Percentiles rank a stretch among this genome's conserved stretches.
These are phyloP conservation scores for Sherardia arvensis DNA, from an alignment of 257 asterid genomes.

Conservation along the genomic window DNA sequence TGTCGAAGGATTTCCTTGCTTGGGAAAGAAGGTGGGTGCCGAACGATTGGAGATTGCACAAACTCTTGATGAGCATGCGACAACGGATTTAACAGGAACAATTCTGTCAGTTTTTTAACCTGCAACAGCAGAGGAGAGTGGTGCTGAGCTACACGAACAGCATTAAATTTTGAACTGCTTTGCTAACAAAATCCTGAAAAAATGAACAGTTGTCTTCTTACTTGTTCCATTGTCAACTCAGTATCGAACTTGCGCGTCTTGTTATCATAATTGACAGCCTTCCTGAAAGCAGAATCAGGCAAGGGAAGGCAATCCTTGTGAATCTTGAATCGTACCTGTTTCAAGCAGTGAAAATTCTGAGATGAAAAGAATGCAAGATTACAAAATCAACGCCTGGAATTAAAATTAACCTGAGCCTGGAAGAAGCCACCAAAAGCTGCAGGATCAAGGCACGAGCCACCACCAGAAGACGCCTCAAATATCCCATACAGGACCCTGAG, in stretches of 20 bases:
- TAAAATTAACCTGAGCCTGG: conserved; percentile 71
- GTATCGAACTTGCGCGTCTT: conserved; percentile 63
- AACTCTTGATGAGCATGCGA: conserved; percentile 27
- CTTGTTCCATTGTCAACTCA: conserved; percentile 64
- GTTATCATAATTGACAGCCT: conserved; percentile 65
- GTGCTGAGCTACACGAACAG: conserved; percentile 6
- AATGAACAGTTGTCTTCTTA: conserved; percentile 22
- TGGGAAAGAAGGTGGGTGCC: conserved; percentile 10
- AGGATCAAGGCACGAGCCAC: conserved; percentile 90
- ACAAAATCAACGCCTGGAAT: neutral
- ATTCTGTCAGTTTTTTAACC: conserved; percentile 40
- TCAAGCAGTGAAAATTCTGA: conserved; percentile 10
- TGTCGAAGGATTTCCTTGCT: conserved; percentile 20
- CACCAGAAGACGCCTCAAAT: conserved; percentile 72
- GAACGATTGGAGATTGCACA: conserved; percentile 11
- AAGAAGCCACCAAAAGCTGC: conserved; percentile 76
- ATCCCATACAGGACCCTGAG: conserved; percentile 82
- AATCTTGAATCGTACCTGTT: conserved; percentile 60
- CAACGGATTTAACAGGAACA: conserved; percentile 47
- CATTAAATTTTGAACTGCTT: neutral
- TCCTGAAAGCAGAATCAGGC: conserved; percentile 68
- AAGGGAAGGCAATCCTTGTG: conserved; percentile 61
- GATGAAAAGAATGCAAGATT: conserved; percentile 2
- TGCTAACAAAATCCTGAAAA: neutral
- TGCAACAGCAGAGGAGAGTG: conserved; percentile 18